Conservation (phyloP, 257 asterid genomes). For the Lavandula angustifolia region DNA sequence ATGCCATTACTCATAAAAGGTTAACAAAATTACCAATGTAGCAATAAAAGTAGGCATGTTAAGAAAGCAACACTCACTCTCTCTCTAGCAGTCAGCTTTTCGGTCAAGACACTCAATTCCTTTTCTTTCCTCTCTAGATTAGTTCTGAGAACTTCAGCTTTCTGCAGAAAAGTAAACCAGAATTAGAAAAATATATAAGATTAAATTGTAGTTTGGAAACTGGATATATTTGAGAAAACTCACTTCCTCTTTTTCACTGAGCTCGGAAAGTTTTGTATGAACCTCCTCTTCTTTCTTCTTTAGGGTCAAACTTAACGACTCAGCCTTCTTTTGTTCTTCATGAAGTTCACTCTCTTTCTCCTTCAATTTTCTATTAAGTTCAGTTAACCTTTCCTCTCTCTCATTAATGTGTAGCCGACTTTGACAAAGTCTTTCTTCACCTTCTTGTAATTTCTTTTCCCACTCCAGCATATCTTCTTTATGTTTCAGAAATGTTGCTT, state of each 20-base stretch:
- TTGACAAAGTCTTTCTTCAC: constrained; percentile 75
- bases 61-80: constrained; percentile 55
- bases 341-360: constrained; percentile 59
- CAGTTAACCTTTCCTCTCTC: constrained; percentile 71
- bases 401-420: constrained; percentile 63
- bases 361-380: constrained; percentile 46
- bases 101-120: constrained; percentile 54
- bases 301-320: constrained; percentile 41
- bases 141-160: constrained; percentile 52
- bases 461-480: constrained; percentile 67
- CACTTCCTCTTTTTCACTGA: constrained; percentile 63
- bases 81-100: constrained; percentile 71
- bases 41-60: constrained; percentile 12
- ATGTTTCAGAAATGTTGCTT: constrained; percentile 53
- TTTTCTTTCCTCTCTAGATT: constrained; percentile 63
- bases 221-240: constrained; percentile 37
- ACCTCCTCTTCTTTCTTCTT: constrained; percentile 67
- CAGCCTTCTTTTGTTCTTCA: constrained; percentile 56
- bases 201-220: not conserved
- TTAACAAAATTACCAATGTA: too few relatives aligned
- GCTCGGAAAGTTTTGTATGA: constrained; percentile 48
- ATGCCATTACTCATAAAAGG: not conserved
- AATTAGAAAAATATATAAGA: constrained; percentile 16
- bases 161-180: constrained; percentile 48
- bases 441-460: constrained; percentile 87